Evolutionary conservation across 2,329 filamentous ascomycete genomes (phyloP).

Genomic region (Clarireedia monteithiana): DNA sequence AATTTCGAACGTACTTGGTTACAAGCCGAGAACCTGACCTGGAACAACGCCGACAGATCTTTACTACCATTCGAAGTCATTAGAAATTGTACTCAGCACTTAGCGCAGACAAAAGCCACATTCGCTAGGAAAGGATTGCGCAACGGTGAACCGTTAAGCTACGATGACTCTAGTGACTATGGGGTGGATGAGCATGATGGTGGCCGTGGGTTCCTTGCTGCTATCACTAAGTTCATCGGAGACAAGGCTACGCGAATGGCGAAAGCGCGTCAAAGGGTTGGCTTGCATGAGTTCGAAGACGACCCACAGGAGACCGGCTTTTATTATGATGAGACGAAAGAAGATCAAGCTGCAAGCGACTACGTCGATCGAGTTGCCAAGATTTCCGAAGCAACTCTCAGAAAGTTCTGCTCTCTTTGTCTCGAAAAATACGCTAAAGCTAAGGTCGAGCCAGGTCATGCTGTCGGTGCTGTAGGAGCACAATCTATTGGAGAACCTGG

Average conservation of each 20-base stretch:
- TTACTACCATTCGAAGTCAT: conserved; percentile 69
- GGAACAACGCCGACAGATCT: conserved; percentile 66
- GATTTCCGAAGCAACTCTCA: conserved; percentile 66
- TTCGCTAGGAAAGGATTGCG: conserved; percentile 54
- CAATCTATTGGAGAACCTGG: conserved; percentile 98
- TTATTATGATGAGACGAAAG: conserved; percentile 24
- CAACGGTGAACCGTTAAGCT: conserved; percentile 54
- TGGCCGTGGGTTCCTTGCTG: conserved; percentile 71
- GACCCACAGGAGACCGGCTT: conserved; percentile 26
- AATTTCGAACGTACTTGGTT: conserved; percentile 87
- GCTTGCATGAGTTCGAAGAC: conserved; percentile 39
- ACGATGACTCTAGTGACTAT: conserved; percentile 61
- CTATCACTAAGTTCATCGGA: conserved; percentile 66
- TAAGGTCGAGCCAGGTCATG: conserved; percentile 88
- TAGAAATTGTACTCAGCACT: conserved; percentile 56
- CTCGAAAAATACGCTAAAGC: conserved; percentile 86
- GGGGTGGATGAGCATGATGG: conserved; percentile 75
- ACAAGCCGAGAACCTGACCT: conserved; percentile 69
- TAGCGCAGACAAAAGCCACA: conserved; percentile 60
- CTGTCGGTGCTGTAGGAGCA: conserved; percentile 90
- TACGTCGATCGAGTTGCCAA: conserved; percentile 55
- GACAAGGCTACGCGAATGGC: conserved; percentile 54
- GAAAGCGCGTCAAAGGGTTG: conserved; percentile 42
- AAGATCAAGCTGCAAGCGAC: conserved; percentile 16
- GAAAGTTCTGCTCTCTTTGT: conserved; percentile 72